These are phyloP conservation scores for Aspergillus sp. DNA, from an alignment of 2,329 filamentous ascomycete genomes.

Conservation along the genomic window DNA sequence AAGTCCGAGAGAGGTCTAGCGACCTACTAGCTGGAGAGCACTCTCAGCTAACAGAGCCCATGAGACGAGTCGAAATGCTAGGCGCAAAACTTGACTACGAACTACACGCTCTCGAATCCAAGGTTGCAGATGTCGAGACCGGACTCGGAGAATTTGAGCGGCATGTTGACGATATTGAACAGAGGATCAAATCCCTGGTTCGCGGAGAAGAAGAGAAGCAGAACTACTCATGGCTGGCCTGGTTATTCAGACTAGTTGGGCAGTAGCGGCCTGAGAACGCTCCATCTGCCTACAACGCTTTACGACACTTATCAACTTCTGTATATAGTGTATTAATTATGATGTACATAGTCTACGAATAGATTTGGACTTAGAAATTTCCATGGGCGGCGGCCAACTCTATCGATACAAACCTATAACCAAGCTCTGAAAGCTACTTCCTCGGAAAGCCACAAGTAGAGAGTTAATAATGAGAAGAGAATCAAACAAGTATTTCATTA, in stretches of 20 bases:
- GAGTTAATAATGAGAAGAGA: not conserved
- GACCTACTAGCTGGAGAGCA: conserved; percentile 71
- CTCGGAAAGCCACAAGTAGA: not conserved
- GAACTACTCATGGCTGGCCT: conserved; percentile 61
- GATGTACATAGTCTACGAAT: conserved; percentile 22
- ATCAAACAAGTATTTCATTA: conserved; percentile 11
- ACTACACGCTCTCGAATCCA: conserved; percentile 73
- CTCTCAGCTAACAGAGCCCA: conserved; percentile 64
- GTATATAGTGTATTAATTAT: conserved; percentile 21
- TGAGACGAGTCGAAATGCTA: conserved; percentile 77
- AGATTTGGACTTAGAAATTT: conserved; percentile 4
- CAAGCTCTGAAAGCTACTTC: not conserved
- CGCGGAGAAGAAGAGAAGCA: conserved; percentile 63
- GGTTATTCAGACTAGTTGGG: conserved; percentile 44
- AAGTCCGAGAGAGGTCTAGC: conserved; percentile 65
- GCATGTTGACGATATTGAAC: conserved; percentile 72
- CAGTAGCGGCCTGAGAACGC: conserved; percentile 10
- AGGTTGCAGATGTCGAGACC: conserved; percentile 84
- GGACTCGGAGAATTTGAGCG: conserved; percentile 76
- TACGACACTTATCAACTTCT: not conserved
- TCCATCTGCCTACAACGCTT: not conserved
- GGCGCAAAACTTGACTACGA: conserved; percentile 91
- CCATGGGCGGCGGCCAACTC: conserved; percentile 9
- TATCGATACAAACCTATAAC: not conserved
- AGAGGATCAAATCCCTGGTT: conserved; percentile 62